phyloP scores from a whole-genome alignment of 169 alveolate species.

The Plasmodium blacklocki region DNA sequence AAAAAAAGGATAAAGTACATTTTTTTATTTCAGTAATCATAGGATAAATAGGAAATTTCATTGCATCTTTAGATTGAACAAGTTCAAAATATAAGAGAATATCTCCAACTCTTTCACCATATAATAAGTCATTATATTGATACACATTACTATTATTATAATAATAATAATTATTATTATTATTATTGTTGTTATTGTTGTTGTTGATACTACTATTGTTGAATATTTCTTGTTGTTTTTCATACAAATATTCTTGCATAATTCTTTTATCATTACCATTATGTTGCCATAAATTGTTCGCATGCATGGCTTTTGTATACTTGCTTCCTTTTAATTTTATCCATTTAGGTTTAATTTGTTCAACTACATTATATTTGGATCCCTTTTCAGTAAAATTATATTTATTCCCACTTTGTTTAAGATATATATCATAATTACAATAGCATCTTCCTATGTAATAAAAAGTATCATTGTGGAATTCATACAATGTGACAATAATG shows the following conservation, averaged over 20 bases:
- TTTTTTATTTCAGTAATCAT: slow-evolving; percentile 88
- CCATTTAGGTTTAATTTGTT: slow-evolving; percentile 89
- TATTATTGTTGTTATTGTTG: background rate
- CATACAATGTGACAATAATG: slow-evolving; percentile 67
- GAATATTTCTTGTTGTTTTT: slow-evolving; percentile 40
- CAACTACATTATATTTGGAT: slow-evolving; percentile 62
- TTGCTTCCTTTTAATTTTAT: slow-evolving; percentile 87
- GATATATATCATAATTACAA: slow-evolving; percentile 68
- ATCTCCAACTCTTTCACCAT: slow-evolving; percentile 81
- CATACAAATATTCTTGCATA: slow-evolving; percentile 51
- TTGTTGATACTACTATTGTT: background rate
- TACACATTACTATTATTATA: slow-evolving; percentile 18
- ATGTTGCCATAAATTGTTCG: slow-evolving; percentile 71
- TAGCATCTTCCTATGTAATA: slow-evolving; percentile 71
- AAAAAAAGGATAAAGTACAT: slow-evolving; percentile 82
- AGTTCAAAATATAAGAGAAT: slow-evolving; percentile 88
- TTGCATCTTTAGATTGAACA: slow-evolving; percentile 86
- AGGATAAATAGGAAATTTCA: slow-evolving; percentile 88
- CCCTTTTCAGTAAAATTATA: slow-evolving; percentile 73
- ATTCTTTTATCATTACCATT: slow-evolving; percentile 44
- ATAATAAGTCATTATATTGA: slow-evolving; percentile 46
- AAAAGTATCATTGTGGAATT: slow-evolving; percentile 70
- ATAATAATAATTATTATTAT: background rate
- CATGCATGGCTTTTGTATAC: slow-evolving; percentile 69
- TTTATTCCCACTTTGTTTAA: slow-evolving; percentile 71